These are phyloP conservation scores for Phialophora tarda DNA, from an alignment of 2,329 filamentous ascomycete genomes.

Conservation along the genomic window DNA sequence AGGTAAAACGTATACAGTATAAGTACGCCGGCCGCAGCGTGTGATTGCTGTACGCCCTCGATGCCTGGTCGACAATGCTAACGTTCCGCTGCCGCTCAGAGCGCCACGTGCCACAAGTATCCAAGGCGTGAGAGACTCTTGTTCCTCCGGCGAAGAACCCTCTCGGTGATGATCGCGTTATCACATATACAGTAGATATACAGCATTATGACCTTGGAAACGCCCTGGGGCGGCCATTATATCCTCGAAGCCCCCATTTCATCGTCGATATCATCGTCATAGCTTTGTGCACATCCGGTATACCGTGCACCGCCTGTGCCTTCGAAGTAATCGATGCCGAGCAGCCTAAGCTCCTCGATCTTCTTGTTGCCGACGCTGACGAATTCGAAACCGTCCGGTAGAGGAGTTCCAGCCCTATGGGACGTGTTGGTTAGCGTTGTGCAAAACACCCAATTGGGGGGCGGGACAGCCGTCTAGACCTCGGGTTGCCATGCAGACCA, in stretches of 20 bases:
- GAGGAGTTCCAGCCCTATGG: constrained; percentile 23
- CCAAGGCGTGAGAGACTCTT: neutral
- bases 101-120: neutral
- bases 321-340: constrained; percentile 32
- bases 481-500: neutral
- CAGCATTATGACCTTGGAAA: neutral
- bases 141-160: too few relatives aligned
- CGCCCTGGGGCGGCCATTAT: neutral
- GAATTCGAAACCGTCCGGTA: constrained; percentile 33
- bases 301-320: constrained; percentile 8
- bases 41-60: neutral
- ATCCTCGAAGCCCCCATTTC: constrained; percentile 1
- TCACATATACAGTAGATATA: neutral
- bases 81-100: neutral
- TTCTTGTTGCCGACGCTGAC: constrained; percentile 33
- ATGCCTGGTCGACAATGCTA: neutral
- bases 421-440: neutral
- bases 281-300: neutral
- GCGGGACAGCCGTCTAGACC: neutral
- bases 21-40: neutral
- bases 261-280: constrained; percentile 13
- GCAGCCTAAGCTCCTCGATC: constrained; percentile 20
- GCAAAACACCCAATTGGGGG: neutral
- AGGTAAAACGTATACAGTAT: neutral
- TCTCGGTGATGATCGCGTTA: neutral